These are phyloP conservation scores for Paraphoma chrysanthemicola DNA, from an alignment of 2,329 filamentous ascomycete genomes.

Conservation along the genomic window DNA sequence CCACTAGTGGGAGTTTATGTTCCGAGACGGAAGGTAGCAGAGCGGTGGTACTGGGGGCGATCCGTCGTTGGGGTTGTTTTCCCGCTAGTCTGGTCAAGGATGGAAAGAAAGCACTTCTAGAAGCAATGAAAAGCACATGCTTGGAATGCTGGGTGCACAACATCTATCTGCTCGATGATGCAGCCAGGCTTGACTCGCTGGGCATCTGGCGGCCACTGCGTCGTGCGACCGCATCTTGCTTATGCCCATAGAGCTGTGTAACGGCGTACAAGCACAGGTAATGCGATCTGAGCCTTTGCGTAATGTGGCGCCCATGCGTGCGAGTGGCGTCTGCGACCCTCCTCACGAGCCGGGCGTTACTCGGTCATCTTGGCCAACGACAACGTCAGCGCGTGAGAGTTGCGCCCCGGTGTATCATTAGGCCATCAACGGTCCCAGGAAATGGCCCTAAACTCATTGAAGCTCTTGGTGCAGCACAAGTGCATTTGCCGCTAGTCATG, in stretches of 20 bases:
- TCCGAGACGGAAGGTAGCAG: not conserved
- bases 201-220: constrained; percentile 7
- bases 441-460: not conserved
- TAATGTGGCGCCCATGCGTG: constrained; percentile 14
- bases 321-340: constrained; percentile 8
- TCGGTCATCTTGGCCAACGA: not conserved
- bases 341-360: constrained; percentile 16
- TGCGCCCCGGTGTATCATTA: not conserved
- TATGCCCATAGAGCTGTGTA: constrained; percentile 15
- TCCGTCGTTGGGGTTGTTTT: not conserved
- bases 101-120: constrained; percentile 14
- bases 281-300: constrained; percentile 17
- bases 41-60: not conserved
- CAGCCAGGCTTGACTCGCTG: constrained; percentile 3
- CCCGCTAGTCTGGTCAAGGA: not conserved
- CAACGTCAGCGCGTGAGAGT: not conserved
- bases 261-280: constrained; percentile 9
- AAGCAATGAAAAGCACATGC: constrained; percentile 6
- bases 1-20: not conserved
- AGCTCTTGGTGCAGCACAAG: not conserved
- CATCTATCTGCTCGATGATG: constrained; percentile 16
- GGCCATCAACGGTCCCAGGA: not conserved
- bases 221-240: constrained; percentile 17
- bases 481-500: not conserved
- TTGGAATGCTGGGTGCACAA: constrained; percentile 2